These are phyloP conservation scores for Pyronema domesticum DNA, from an alignment of 495 filamentous ascomycete species.

Conservation along the genomic window DNA sequence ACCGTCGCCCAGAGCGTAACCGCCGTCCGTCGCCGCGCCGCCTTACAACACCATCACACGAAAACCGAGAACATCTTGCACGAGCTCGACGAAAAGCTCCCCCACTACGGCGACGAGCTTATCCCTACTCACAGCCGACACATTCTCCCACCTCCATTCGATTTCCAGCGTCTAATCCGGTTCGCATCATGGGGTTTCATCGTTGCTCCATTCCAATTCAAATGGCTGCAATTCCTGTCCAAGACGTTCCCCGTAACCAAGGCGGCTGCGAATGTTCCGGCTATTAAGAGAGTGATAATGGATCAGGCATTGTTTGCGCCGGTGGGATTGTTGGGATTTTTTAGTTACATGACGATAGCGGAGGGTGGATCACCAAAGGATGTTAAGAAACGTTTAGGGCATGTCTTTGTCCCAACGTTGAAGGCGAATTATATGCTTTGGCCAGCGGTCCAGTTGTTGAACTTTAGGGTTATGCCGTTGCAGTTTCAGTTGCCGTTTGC, in stretches of 20 bases:
- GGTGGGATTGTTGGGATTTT: conserved; percentile 45
- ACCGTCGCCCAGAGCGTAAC: conserved; percentile 91
- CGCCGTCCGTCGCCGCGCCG: conserved; percentile 49
- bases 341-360: conserved; percentile 90
- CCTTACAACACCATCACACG: conserved; percentile 38
- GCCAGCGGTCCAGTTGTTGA: conserved; percentile 91
- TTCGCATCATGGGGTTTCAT: conserved; percentile 95
- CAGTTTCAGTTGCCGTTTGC: conserved; percentile 98
- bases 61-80: conserved; percentile 60
- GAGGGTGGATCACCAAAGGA: conserved; percentile 76
- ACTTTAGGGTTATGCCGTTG: conserved; percentile 86
- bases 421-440: conserved; percentile 95
- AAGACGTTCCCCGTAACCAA: conserved; percentile 66
- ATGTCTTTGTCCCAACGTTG: conserved; percentile 47
- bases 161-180: conserved; percentile 78
- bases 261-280: conserved; percentile 44
- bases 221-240: conserved; percentile 87
- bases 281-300: conserved; percentile 72
- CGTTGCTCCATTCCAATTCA: conserved; percentile 92
- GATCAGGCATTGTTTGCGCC: conserved; percentile 96
- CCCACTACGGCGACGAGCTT: conserved; percentile 28
- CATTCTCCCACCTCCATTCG: conserved; percentile 61
- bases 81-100: conserved; percentile 64
- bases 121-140: conserved; percentile 39
- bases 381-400: conserved; percentile 64